Evolutionary conservation across 1,284 basidiomycete species (phyloP).

Genomic region (Microbotryum saponariae): DNA sequence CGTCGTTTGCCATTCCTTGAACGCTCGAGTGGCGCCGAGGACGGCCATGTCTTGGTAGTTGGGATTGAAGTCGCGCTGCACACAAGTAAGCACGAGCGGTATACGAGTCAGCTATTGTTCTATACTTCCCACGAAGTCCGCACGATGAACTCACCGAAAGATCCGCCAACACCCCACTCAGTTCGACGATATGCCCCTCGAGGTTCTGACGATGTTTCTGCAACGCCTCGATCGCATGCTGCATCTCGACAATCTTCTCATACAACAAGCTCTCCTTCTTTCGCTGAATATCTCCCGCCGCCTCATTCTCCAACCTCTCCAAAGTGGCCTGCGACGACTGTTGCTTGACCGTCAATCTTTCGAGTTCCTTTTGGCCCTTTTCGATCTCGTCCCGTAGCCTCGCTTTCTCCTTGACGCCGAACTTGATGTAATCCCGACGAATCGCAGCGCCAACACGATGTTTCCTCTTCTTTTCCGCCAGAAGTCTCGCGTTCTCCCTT

Average conservation of each 20-base stretch:
- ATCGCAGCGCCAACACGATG: conserved; percentile 73
- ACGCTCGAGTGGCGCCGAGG: conserved; percentile 88
- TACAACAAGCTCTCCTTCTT: conserved; percentile 76
- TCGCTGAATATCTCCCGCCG: conserved; percentile 37
- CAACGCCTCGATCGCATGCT: conserved; percentile 66
- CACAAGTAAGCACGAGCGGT: not conserved
- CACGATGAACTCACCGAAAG: conserved; percentile 51
- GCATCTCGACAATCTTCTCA: conserved; percentile 62
- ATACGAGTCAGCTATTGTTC: not conserved
- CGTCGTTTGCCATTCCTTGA: conserved; percentile 61
- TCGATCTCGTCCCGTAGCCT: conserved; percentile 59
- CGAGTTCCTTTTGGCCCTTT: conserved; percentile 41
- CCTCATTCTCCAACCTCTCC: conserved; percentile 33
- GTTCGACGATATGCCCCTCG: conserved; percentile 61
- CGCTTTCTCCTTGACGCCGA: conserved; percentile 77
- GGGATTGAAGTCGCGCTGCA: conserved; percentile 70
- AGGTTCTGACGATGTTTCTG: conserved; percentile 63
- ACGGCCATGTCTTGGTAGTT: conserved; percentile 99
- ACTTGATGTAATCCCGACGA: conserved; percentile 75
- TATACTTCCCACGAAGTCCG: not conserved
- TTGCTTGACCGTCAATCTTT: conserved; percentile 50
- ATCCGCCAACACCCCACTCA: conserved; percentile 76
- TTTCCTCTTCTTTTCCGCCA: conserved; percentile 64
- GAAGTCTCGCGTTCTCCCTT: conserved; percentile 56
- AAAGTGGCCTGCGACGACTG: conserved; percentile 50